Evolutionary conservation across 768 basidiomycete genomes (phyloP).

Genomic region (Boletales sp.): DNA sequence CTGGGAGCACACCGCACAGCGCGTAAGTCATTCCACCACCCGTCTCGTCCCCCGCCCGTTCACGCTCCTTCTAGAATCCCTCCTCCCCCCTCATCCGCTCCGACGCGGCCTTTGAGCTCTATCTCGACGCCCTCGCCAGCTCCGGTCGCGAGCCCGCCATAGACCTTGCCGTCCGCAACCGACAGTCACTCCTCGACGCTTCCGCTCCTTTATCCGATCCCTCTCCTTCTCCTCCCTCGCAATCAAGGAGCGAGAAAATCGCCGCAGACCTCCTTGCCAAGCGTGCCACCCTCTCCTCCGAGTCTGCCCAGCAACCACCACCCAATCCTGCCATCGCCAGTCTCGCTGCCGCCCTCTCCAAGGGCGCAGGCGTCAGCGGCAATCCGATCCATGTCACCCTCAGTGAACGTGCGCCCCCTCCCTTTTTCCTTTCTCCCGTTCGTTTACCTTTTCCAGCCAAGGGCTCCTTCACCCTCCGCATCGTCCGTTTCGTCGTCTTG

Average conservation of each 20-base stretch:
- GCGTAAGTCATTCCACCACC: conserved; percentile 47
- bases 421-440: background rate
- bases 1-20: conserved; percentile 84
- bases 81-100: conserved; percentile 67
- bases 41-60: conserved; percentile 1
- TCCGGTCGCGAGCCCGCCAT: conserved; percentile 55
- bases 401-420: conserved; percentile 62
- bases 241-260: conserved; percentile 40
- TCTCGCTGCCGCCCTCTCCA: conserved; percentile 38
- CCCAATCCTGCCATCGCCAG: conserved; percentile 39
- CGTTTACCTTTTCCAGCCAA: conserved; percentile 45
- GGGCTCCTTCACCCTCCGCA: conserved; percentile 60
- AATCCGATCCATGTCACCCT: conserved; percentile 80
- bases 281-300: conserved; percentile 14
- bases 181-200: conserved; percentile 57
- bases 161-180: conserved; percentile 59
- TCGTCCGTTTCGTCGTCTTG: conserved; percentile 60
- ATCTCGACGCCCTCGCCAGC: conserved; percentile 63
- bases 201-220: conserved; percentile 8
- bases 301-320: conserved; percentile 9
- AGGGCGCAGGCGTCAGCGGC: conserved; percentile 40
- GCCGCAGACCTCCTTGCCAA: conserved; percentile 38
- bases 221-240: conserved; percentile 9
- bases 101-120: conserved; percentile 71
- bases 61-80: conserved; percentile 46